Conservation (phyloP, 768 basidiomycete genomes). For the Xerocomus spinulosus region DNA sequence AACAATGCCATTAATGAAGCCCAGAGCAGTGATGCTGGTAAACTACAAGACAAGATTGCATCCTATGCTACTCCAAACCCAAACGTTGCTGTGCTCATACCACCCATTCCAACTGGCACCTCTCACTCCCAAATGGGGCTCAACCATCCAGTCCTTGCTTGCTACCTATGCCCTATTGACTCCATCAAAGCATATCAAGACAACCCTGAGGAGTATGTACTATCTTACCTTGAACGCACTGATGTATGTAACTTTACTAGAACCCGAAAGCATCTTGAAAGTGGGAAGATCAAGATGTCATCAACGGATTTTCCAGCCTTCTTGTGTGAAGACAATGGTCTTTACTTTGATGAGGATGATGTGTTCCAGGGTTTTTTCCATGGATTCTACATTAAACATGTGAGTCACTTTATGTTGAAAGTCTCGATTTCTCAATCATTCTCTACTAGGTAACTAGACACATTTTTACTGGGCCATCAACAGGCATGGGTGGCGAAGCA, state of each 20-base stretch:
- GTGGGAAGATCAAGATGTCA: conserved; percentile 1
- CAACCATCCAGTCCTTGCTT: too few relatives aligned
- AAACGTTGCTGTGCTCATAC: too few relatives aligned
- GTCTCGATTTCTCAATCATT: too few relatives aligned
- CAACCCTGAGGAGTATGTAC: too few relatives aligned
- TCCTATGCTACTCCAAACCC: too few relatives aligned
- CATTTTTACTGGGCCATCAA: conserved; percentile 9
- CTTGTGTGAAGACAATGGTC: conserved; percentile 1
- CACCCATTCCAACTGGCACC: too few relatives aligned
- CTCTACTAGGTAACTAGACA: neutral
- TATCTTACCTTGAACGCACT: too few relatives aligned
- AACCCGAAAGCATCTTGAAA: neutral
- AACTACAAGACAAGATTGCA: neutral
- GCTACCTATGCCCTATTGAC: too few relatives aligned
- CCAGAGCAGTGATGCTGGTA: neutral
- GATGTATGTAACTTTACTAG: too few relatives aligned
- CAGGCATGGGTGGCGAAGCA: neutral
- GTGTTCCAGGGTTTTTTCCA: neutral
- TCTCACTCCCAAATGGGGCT: too few relatives aligned
- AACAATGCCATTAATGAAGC: neutral
- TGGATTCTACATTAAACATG: neutral
- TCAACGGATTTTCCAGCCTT: neutral
- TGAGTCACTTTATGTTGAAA: neutral
- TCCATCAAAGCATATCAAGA: too few relatives aligned
- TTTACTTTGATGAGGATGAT: neutral